phyloP scores from a whole-genome alignment of 345 rosid genomes.

The Syzygium grande region DNA sequence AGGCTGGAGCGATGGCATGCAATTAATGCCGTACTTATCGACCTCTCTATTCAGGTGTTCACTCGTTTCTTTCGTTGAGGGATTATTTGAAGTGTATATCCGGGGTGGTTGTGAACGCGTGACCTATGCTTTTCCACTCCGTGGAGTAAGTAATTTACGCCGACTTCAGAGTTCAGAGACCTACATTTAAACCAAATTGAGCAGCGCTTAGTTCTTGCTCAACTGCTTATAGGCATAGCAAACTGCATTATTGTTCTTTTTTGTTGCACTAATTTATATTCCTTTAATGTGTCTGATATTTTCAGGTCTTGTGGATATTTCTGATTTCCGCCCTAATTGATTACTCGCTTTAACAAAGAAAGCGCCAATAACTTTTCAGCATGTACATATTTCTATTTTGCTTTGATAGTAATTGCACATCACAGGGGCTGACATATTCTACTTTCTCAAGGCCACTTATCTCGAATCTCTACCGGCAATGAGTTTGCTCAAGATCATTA shows the following conservation, averaged over 20 bases:
- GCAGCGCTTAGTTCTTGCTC: neutral
- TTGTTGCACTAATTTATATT: neutral
- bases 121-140: neutral
- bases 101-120: neutral
- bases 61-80: neutral
- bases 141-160: neutral
- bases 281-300: neutral
- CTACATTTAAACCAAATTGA: neutral
- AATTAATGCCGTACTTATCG: constrained; percentile 59
- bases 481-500: neutral
- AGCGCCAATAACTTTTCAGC: constrained; percentile 36
- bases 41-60: neutral
- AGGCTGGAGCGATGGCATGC: constrained; percentile 90
- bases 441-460: neutral
- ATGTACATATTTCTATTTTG: neutral
- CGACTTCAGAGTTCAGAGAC: neutral
- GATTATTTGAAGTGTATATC: neutral
- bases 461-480: neutral
- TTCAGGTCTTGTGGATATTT: constrained; percentile 93
- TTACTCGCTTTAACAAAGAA: constrained; percentile 91
- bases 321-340: constrained; percentile 95
- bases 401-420: neutral
- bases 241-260: neutral
- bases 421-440: neutral
- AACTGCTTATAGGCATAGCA: neutral